Base-by-base conservation (phyloP, 768 basidiomycete genomes). In the Boletellus emodensis region DNA sequence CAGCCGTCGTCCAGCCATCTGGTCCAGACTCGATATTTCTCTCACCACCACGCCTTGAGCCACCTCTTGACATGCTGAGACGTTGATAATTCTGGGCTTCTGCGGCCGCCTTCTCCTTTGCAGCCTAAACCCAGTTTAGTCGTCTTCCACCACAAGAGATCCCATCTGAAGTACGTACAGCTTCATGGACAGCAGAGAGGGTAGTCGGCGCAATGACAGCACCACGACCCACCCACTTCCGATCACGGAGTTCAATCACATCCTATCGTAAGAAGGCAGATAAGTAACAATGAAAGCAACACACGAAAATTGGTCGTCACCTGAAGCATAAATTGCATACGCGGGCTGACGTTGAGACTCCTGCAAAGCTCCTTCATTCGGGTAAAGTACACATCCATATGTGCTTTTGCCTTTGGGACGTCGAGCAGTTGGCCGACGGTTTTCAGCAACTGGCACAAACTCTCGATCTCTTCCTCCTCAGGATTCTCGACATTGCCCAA, bases 391-490 rank as follows among this genome's bases (percentile, higher is more conserved):
- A 94, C 85, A 59, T 89, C 85, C 82, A 98, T 88, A 61, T 91
- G 88, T 14, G 83, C 85, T 42, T 79, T 82, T 28, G 90, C 85
- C 74, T 91, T 93, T 22, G 69, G 71, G 7, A 83, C 86, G 61
- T 98, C 96, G 46, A 97, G 81, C 15, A 79, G 74, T 48, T 77
- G 75, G 47, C 95, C 95, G 46, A 97, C 90, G 6, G 95, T 97
- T 18, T 86, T 80, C 46, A 99, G 69, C 47, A 98, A 79, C 67
- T 92, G 93, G 79, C 94, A 97, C 49, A 96, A 78, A 41, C 87
- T 90, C 77, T 98, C 95, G 56, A 99, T 89, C 64, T 96, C 94
- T 73, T 97, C 95, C 71, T 98, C 95, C 63, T 97, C 94, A 0
- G 94, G 96, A 61, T 91, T 90, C 58, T 92, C 85, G 50, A 95